A percentile compares a stretch with the other conserved stretches of the same genome.
These are phyloP conservation scores for Phytophthora niederhauseri DNA, from an alignment of 352 stramenopile species.

Conservation along the genomic window DNA sequence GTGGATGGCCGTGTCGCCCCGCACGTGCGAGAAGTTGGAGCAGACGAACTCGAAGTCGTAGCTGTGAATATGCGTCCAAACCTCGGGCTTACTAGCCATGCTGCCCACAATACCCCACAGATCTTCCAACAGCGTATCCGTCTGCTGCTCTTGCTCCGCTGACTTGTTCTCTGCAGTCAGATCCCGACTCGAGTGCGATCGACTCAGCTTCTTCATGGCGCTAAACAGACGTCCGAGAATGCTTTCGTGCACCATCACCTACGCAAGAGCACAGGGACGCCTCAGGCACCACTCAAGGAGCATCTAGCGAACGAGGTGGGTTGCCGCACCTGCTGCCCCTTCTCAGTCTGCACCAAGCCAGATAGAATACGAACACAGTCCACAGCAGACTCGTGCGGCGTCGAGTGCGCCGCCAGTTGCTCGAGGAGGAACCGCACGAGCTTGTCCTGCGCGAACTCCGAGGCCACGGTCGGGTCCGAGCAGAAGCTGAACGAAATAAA, in stretches of 20 bases:
- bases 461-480: conserved; percentile 48
- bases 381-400: conserved; percentile 30
- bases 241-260: conserved; percentile 55
- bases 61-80: conserved; percentile 56
- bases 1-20: conserved; percentile 38
- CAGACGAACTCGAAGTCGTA: conserved; percentile 79
- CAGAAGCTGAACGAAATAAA: conserved; percentile 59
- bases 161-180: conserved; percentile 27
- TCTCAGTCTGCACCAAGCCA: conserved; percentile 50
- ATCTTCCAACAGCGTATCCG: conserved; percentile 31
- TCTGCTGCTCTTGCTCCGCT: conserved; percentile 23
- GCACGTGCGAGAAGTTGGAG: conserved; percentile 51
- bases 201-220: conserved; percentile 50
- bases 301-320: conserved; percentile 22
- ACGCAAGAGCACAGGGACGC: conserved; percentile 27
- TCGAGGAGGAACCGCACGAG: conserved; percentile 62
- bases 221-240: conserved; percentile 53
- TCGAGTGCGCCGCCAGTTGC: conserved; percentile 42
- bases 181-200: conserved; percentile 30
- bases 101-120: conserved; percentile 58
- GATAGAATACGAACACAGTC: conserved; percentile 64
- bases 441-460: conserved; percentile 69
- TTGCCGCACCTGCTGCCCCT: conserved; percentile 47
- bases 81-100: conserved; percentile 37
- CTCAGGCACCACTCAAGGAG: conserved; percentile 27